These are phyloP conservation scores for Solanum paucissectum DNA, from an alignment of 257 asterid genomes.

Conservation along the genomic window DNA sequence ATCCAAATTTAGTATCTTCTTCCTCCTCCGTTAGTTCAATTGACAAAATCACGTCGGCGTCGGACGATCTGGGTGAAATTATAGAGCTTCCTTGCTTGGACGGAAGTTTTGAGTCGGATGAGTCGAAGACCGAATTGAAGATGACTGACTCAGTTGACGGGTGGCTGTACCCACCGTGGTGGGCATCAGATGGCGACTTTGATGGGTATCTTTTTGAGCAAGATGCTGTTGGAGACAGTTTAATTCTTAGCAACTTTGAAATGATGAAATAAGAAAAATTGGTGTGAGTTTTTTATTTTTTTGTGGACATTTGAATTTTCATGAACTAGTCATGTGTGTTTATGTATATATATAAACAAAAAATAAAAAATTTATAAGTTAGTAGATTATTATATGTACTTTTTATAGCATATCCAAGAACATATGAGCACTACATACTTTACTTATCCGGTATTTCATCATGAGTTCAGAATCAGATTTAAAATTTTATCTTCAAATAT, in stretches of 20 bases:
- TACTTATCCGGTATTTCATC: too few species aligned
- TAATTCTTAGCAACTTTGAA: neutral
- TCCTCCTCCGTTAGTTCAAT: neutral
- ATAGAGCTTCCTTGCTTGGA: neutral
- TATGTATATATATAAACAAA: neutral
- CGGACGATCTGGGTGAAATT: neutral
- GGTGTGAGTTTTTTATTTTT: neutral
- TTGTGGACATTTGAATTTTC: neutral
- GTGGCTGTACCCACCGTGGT: neutral
- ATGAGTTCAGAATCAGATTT: neutral
- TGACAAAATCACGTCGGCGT: neutral
- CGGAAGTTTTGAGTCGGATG: neutral
- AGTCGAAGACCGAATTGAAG: neutral
- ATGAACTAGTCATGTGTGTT: neutral
- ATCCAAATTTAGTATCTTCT: slow-evolving; percentile 2
- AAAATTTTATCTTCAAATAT: too few species aligned
- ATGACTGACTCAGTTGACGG: neutral
- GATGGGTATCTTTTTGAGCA: neutral
- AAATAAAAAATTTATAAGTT: neutral
- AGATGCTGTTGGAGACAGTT: neutral
- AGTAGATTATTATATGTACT: neutral
- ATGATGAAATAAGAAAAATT: neutral
- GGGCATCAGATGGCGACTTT: neutral
- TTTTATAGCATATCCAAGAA: neutral
- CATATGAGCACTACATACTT: neutral